Base-by-base conservation (phyloP, 768 basidiomycete genomes). In the Termitomyces sp. region DNA sequence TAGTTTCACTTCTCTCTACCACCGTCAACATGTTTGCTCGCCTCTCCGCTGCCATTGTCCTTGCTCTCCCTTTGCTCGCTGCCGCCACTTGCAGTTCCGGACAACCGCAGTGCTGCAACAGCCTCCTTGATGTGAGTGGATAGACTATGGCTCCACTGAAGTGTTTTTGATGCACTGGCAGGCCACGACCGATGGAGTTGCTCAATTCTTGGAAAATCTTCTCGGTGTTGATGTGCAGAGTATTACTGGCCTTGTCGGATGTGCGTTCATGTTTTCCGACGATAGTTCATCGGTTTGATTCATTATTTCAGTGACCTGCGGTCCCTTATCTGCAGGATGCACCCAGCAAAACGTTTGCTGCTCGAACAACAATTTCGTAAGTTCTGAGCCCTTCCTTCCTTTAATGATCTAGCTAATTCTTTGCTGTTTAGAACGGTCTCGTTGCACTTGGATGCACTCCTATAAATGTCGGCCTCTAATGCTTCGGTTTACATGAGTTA, bases 371-470 rank as follows among this genome's bases (percentile, higher is more conserved):
- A 29, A 42, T 32, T 61, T 61, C 48, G 60, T 61, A 11, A 43
- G 60, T 56, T 10, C 15, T 54, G 15, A 45, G 17, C 17, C 20
- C 36, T 14, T 5, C 36, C n/a, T 60, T 3, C 3, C 1, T 25
- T n/a, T 29, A 7, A 34, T 25, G 47, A 45, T 53, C 10, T 47
- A 1, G 4, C 43, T 50, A 2, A 31, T 51, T 45, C 2, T 42
- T 32, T 11, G 2, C 4, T 43, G 20, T 61, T 15, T 29, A 61
- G 60, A 56, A 61, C 15, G 60, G 60, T 54, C 38, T 61, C 45
- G 48, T 61, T 25, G 48, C 55, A 11, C n/a, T 61, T 42, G 60
- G 60, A 31, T 61, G 60, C 48, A 51, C 48, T 50, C 60, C 60
- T 46, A 56, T 61, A 15, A 37, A 56, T 36, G 17, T 31, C 12